phyloP scores from a whole-genome alignment of 331 rosid species.

The Erythrophleum ivorense region DNA sequence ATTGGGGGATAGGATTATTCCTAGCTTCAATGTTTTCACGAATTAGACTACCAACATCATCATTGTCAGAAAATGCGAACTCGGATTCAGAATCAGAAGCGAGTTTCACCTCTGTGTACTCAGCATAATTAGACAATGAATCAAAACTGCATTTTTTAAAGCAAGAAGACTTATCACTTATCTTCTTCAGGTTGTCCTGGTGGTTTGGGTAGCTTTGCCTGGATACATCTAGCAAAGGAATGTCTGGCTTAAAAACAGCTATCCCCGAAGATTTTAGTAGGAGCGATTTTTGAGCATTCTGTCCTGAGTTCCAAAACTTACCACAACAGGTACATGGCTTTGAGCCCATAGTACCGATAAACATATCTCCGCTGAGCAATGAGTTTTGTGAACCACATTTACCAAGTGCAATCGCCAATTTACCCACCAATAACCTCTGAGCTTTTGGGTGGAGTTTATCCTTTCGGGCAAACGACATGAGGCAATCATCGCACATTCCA shows the following conservation, averaged over 20 bases:
- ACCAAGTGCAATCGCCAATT: constrained; percentile 53
- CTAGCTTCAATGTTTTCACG: constrained; percentile 40
- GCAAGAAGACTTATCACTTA: constrained; percentile 45
- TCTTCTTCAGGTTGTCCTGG: constrained; percentile 55
- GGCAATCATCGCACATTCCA: constrained; percentile 74
- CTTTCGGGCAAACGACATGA: constrained; percentile 51
- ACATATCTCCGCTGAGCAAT: constrained; percentile 42
- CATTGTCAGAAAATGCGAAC: constrained; percentile 62
- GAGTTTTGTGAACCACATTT: constrained; percentile 49
- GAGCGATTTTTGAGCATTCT: constrained; percentile 46
- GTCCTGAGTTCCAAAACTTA: constrained; percentile 57
- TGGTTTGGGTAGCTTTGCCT: constrained; percentile 47
- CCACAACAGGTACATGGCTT: constrained; percentile 64
- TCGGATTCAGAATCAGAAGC: constrained; percentile 80
- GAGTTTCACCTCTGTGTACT: constrained; percentile 61
- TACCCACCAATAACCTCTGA: constrained; percentile 57
- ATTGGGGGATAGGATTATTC: constrained; percentile 41
- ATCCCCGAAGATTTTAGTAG: constrained; percentile 50
- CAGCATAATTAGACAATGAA: constrained; percentile 50
- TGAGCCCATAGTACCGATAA: constrained; percentile 41
- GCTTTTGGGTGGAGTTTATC: constrained; percentile 41
- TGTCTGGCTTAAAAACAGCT: constrained; percentile 50
- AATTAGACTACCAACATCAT: constrained; percentile 41
- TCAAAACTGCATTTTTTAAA: constrained; percentile 40
- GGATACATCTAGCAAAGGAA: constrained; percentile 60